A percentile compares a stretch with the other conserved stretches of the same genome.
Conservation (phyloP, 2,329 filamentous ascomycete species). For the Elsinoe australis region DNA sequence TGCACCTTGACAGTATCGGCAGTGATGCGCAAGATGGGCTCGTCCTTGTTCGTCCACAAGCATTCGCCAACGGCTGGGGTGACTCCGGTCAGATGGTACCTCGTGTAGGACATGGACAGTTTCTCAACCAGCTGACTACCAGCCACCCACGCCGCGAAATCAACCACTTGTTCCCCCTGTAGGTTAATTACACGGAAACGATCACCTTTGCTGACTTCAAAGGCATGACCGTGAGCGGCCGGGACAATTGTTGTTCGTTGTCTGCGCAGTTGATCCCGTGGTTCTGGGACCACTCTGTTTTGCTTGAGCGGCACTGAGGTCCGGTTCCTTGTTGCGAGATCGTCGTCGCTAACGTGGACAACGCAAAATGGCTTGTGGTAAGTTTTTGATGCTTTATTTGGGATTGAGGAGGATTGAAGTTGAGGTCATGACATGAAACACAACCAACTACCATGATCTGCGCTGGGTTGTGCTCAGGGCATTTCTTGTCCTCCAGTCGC, state of each 20-base stretch:
- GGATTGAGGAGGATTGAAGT: not conserved
- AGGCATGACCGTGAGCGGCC: conserved; percentile 29
- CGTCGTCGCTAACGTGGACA: too few species aligned
- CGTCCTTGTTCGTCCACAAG: conserved; percentile 34
- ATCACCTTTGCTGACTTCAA: conserved; percentile 30
- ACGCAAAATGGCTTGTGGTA: too few species aligned
- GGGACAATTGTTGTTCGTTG: conserved; percentile 19
- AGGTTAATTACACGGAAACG: conserved; percentile 36
- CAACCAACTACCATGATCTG: not conserved
- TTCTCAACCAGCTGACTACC: conserved; percentile 29
- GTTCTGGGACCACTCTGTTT: too few species aligned
- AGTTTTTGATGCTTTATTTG: too few species aligned
- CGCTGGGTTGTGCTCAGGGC: not conserved
- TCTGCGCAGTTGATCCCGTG: not conserved
- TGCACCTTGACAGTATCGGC: conserved; percentile 35
- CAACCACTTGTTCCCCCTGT: conserved; percentile 35
- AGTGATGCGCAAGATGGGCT: conserved; percentile 31
- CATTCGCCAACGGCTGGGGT: conserved; percentile 32
- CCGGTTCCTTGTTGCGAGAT: too few species aligned
- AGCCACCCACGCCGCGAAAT: conserved; percentile 35
- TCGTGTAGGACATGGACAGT: conserved; percentile 34
- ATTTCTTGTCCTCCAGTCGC: not conserved
- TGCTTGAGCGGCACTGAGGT: too few species aligned
- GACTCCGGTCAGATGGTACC: conserved; percentile 32
- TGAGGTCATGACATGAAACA: not conserved